Percentiles rank a stretch among this genome's conserved stretches.
Conservation (phyloP, 192 early-diverging fungal genomes). For the Entomortierella lignicola region DNA sequence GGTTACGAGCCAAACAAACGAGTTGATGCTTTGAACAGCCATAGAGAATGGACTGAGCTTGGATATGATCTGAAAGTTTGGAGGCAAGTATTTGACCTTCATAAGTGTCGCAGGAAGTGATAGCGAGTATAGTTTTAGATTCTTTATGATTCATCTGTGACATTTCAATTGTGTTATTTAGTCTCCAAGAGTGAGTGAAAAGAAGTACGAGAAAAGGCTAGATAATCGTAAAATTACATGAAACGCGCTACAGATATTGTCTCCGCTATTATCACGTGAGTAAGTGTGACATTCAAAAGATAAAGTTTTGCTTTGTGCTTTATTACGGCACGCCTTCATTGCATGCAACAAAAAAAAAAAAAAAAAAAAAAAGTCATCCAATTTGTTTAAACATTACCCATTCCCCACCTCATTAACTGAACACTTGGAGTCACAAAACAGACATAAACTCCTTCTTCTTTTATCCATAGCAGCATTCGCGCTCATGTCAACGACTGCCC, state of each 20-base stretch:
- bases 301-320: too few relatives aligned
- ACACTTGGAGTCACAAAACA: too few relatives aligned
- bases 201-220: background rate
- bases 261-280: too few relatives aligned
- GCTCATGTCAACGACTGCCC: constrained; percentile 7
- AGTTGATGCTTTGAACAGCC: background rate
- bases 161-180: background rate
- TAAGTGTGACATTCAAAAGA: background rate
- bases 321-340: too few relatives aligned
- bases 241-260: too few relatives aligned
- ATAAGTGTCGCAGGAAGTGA: constrained; percentile 38
- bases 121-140: constrained; percentile 6
- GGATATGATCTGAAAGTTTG: constrained; percentile 12
- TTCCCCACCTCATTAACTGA: too few relatives aligned
- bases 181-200: background rate
- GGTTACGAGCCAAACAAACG: constrained; percentile 22
- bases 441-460: too few relatives aligned
- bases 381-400: background rate
- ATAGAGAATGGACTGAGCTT: background rate
- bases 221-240: too few relatives aligned
- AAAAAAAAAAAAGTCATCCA: constrained; percentile 1
- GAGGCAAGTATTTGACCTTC: constrained; percentile 29
- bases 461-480: background rate
- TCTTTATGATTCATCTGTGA: background rate
- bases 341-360: too few relatives aligned